A percentile compares a stretch with the other conserved stretches of the same genome.
Evolutionary conservation across 768 basidiomycete species (phyloP).

Genomic region (Austroboletus eburneus): DNA sequence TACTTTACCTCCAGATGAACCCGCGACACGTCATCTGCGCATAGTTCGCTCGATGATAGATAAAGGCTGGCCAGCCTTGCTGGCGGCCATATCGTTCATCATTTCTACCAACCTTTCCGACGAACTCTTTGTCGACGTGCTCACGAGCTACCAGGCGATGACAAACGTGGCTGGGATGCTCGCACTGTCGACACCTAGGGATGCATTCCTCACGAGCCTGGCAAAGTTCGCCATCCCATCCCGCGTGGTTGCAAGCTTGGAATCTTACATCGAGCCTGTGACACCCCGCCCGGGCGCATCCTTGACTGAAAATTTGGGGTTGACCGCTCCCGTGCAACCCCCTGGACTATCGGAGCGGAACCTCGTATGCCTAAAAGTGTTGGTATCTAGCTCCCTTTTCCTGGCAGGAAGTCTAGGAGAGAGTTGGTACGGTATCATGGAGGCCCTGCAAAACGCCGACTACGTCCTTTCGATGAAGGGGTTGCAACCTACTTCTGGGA

Average conservation of each 20-base stretch:
- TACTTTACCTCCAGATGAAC: constrained; percentile 49
- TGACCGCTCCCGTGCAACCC: constrained; percentile 47
- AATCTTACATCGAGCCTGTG: constrained; percentile 49
- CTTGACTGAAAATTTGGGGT: constrained; percentile 65
- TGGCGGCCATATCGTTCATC: constrained; percentile 86
- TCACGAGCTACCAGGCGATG: constrained; percentile 78
- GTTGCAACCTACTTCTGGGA: constrained; percentile 27
- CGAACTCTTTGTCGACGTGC: constrained; percentile 83
- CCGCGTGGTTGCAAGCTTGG: constrained; percentile 80
- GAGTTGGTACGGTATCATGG: constrained; percentile 90
- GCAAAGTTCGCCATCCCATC: constrained; percentile 93
- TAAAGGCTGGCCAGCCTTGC: constrained; percentile 86
- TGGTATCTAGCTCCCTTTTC: constrained; percentile 72
- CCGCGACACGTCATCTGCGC: constrained; percentile 51
- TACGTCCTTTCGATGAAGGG: constrained; percentile 76
- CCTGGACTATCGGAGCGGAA: constrained; percentile 88
- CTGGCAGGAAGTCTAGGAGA: constrained; percentile 83
- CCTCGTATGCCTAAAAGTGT: constrained; percentile 81
- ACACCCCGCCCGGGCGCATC: constrained; percentile 58
- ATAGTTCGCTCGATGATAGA: constrained; percentile 77
- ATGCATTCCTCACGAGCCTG: constrained; percentile 87
- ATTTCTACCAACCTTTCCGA: constrained; percentile 90
- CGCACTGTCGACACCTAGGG: constrained; percentile 80
- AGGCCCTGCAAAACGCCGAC: constrained; percentile 91
- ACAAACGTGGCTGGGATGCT: constrained; percentile 88